These are phyloP conservation scores for Pelargonium australe DNA, from an alignment of 441 rosid species.

Conservation along the genomic window DNA sequence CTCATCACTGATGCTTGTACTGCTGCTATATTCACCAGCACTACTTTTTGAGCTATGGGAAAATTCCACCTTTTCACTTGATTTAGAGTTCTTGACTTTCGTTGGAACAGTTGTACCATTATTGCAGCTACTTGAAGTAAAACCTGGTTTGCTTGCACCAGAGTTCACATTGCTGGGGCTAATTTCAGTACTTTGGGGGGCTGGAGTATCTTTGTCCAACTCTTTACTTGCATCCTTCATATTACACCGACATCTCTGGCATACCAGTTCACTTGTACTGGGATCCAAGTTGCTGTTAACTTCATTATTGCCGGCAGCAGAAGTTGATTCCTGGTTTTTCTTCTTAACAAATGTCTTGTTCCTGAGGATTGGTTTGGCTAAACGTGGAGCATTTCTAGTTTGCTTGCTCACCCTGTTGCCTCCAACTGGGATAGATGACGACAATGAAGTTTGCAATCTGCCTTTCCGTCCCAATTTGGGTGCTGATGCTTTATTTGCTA, in stretches of 20 bases:
- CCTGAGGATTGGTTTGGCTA: conserved; percentile 47
- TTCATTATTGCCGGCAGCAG: conserved; percentile 27
- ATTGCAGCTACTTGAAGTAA: conserved; percentile 24
- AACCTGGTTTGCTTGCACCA: conserved; percentile 29
- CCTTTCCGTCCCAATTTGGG: conserved; percentile 29
- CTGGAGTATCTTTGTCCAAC: conserved; percentile 27
- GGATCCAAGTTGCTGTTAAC: conserved; percentile 30
- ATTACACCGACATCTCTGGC: conserved; percentile 19
- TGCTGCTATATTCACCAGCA: conserved; percentile 64
- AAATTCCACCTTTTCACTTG: conserved; percentile 58
- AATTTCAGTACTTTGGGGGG: conserved; percentile 34
- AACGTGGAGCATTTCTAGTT: conserved; percentile 26
- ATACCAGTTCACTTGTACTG: conserved; percentile 31
- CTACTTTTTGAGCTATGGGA: conserved; percentile 87
- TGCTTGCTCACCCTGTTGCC: conserved; percentile 26
- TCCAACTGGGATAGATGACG: conserved; percentile 22
- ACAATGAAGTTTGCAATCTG: conserved; percentile 31
- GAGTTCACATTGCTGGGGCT: conserved; percentile 29
- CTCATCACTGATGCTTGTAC: conserved; percentile 53
- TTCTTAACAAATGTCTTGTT: conserved; percentile 47
- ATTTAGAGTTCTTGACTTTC: conserved; percentile 44
- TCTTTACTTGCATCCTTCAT: conserved; percentile 30
- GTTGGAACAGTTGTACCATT: conserved; percentile 27
- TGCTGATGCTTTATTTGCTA: conserved; percentile 19
- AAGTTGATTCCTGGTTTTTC: conserved; percentile 37